Percentiles rank a stretch among this genome's conserved stretches.
Conservation (phyloP, 2,329 filamentous ascomycete species). For the Aspergillus sp. region DNA sequence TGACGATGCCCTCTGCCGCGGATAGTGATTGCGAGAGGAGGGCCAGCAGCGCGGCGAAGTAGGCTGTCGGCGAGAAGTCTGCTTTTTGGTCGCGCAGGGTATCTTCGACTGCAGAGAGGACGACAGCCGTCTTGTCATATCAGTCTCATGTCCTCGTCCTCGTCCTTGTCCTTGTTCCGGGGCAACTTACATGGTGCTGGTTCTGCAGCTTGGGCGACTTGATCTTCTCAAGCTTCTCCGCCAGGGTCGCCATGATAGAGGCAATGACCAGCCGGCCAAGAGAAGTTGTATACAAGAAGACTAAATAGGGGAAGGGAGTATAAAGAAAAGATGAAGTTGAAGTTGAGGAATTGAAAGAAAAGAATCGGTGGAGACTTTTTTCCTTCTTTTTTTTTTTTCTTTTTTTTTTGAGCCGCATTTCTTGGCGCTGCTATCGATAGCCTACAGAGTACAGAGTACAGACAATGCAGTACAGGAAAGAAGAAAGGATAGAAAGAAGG, state of each 20-base stretch:
- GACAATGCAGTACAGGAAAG: not conserved
- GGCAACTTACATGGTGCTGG: conserved; percentile 68
- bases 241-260: conserved; percentile 53
- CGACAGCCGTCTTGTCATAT: conserved; percentile 48
- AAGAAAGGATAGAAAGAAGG: too few relatives aligned
- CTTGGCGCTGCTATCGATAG: conserved; percentile 25
- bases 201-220: conserved; percentile 93
- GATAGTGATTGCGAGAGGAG: conserved; percentile 71
- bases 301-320: not conserved
- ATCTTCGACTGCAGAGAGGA: conserved; percentile 85
- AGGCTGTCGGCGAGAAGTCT: conserved; percentile 75
- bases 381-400: too few relatives aligned
- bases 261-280: conserved; percentile 16
- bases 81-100: conserved; percentile 83
- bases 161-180: not conserved
- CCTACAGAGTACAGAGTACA: not conserved
- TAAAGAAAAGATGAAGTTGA: conserved; percentile 16
- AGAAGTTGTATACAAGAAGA: conserved; percentile 5
- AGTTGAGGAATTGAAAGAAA: conserved; percentile 11
- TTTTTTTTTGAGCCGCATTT: conserved; percentile 13
- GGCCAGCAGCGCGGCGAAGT: conserved; percentile 90
- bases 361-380: conserved; percentile 20
- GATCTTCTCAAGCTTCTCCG: conserved; percentile 94
- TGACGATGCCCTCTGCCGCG: conserved; percentile 54
- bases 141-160: conserved; percentile 2